Evolutionary conservation across 805 yeast genomes (phyloP).

Genomic region (Ogataea corticis): DNA sequence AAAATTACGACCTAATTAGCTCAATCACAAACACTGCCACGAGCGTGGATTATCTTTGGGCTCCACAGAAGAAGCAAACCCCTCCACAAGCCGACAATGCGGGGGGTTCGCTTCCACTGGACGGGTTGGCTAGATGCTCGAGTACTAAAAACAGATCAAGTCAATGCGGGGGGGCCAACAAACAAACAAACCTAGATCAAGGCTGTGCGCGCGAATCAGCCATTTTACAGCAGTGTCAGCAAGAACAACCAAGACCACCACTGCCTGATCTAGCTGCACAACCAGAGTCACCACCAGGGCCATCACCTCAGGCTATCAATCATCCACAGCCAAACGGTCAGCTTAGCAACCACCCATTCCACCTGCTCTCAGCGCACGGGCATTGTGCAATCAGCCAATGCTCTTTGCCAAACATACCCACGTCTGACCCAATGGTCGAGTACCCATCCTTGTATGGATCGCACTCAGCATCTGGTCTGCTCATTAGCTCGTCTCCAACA

Average conservation of each 20-base stretch:
- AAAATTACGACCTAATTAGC: conserved; percentile 14
- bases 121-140: conserved; percentile 4
- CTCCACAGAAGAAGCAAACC: background rate
- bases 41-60: conserved; percentile 8
- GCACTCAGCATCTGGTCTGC: conserved; percentile 7
- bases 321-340: background rate
- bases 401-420: conserved; percentile 14
- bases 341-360: conserved; percentile 14
- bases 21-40: conserved; percentile 9
- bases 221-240: conserved; percentile 1
- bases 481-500: conserved; percentile 14
- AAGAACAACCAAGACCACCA: background rate
- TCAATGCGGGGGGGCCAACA: background rate
- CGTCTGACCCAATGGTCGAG: conserved; percentile 23
- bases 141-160: background rate
- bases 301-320: background rate
- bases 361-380: conserved; percentile 14
- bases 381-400: conserved; percentile 4
- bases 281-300: background rate
- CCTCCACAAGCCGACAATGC: background rate
- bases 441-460: conserved; percentile 22
- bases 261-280: background rate
- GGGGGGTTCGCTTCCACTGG: background rate
- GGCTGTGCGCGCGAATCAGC: conserved; percentile 2
- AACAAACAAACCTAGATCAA: background rate